Base-by-base conservation (phyloP, 306 rosid genomes). In the Benincasa hispida region DNA sequence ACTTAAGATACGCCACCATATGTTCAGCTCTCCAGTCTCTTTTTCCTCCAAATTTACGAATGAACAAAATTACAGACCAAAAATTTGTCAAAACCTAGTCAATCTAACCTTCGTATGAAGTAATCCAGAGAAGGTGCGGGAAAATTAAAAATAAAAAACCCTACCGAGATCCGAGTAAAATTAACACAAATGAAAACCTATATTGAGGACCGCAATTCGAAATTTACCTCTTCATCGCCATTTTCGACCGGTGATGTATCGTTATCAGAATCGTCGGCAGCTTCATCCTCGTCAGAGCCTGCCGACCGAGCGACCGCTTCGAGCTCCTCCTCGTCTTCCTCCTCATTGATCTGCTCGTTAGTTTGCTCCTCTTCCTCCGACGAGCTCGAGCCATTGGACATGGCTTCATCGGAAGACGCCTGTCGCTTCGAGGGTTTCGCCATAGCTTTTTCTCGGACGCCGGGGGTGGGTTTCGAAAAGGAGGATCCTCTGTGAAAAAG, bases 291-390 rank as follows among this genome's bases (percentile, higher is more conserved):
- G 35, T 85, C 93, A 54, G 92, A 88, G 83, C 75, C 89, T 32
- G 93, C 92, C 34, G 96, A 81, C 82, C 96, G 93, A 84, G 96
- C 95, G 2, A 94, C 97, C 34, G 91, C 97, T 66, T 94, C 88
- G 69, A 94, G 86, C 83, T 94, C 99, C 77, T 94, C 97, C 6
- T 90, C 95, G 73, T 94, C 98, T 6, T 87, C 98, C 54, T 86
- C 93, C 2, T 91, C 97, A 77, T 85, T 85, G 89, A 88, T 87
- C 87, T 84, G 90, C 24, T 86, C 84, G 81, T 84, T 87, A 67
- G 79, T 72, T 67, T 69, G 88, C 67, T 87, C 89, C 63, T 91
- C 80, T 41, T 77, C 92, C 66, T 82, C 90, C 61, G 74, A 82
- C 63, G 96, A 89, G 78, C 77, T 76, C 22, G 90, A 83, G 69